Percentiles rank a stretch among this genome's conserved stretches.
Conservation (phyloP, 371 early-diverging fungal species). For the Chytridium lagenaria region DNA sequence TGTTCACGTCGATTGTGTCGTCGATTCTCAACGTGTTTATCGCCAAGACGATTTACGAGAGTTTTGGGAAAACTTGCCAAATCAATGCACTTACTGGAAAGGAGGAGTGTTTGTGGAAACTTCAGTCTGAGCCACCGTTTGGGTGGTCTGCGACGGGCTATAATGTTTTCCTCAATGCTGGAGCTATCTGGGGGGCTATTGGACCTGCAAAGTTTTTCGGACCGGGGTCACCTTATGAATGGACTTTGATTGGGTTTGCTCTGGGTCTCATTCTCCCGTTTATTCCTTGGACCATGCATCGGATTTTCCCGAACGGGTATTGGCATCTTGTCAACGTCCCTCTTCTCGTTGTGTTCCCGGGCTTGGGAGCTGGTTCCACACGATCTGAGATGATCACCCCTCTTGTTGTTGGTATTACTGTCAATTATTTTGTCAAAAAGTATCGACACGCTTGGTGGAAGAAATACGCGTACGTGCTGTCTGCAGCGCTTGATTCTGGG, state of each 20-base stretch:
- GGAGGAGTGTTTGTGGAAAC: background rate
- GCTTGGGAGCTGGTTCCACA: slow-evolving; percentile 19
- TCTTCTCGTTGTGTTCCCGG: slow-evolving; percentile 30
- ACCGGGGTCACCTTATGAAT: slow-evolving; percentile 36
- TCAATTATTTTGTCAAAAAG: slow-evolving; percentile 22
- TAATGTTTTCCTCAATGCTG: slow-evolving; percentile 61
- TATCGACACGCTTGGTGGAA: slow-evolving; percentile 24
- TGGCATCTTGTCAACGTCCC: slow-evolving; percentile 51
- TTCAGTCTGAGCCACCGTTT: slow-evolving; percentile 16
- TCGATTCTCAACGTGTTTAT: slow-evolving; percentile 19
- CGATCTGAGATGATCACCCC: slow-evolving; percentile 29
- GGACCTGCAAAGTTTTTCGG: slow-evolving; percentile 60
- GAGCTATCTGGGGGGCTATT: slow-evolving; percentile 68
- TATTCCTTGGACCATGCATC: slow-evolving; percentile 49
- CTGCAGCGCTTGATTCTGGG: slow-evolving; percentile 21
- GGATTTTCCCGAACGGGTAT: slow-evolving; percentile 40
- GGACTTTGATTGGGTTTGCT: slow-evolving; percentile 38
- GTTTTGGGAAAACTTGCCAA: slow-evolving; percentile 14
- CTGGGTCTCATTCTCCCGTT: slow-evolving; percentile 49
- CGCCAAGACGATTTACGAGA: slow-evolving; percentile 19
- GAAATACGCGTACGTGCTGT: slow-evolving; percentile 27
- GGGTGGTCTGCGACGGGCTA: slow-evolving; percentile 39
- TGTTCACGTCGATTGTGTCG: slow-evolving; percentile 15
- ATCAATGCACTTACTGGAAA: background rate
- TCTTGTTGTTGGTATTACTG: slow-evolving; percentile 20